A percentile compares a stretch with the other conserved stretches of the same genome.
phyloP scores from a whole-genome alignment of 2,329 filamentous ascomycete species.

The Emmonsia crescens region DNA sequence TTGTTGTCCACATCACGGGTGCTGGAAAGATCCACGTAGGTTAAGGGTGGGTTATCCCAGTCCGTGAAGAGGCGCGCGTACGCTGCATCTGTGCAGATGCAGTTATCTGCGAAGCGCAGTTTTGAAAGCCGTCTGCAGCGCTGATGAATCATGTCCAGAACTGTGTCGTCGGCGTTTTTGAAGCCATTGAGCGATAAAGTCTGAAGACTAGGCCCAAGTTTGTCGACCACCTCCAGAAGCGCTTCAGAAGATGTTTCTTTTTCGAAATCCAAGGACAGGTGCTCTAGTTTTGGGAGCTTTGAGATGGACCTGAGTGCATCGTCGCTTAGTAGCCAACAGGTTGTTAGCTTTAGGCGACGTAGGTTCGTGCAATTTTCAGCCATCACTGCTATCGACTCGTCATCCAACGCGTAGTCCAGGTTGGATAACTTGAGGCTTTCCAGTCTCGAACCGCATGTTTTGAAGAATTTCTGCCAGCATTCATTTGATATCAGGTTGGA shows the following conservation, averaged over 20 bases:
- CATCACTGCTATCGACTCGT: slow-evolving; percentile 56
- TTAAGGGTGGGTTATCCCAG: slow-evolving; percentile 65
- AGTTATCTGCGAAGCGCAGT: slow-evolving; percentile 70
- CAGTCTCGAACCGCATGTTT: slow-evolving; percentile 53
- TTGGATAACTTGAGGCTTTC: slow-evolving; percentile 67
- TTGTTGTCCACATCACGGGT: slow-evolving; percentile 66
- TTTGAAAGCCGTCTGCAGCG: slow-evolving; percentile 60
- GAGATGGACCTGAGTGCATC: slow-evolving; percentile 56
- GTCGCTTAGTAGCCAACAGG: slow-evolving; percentile 64
- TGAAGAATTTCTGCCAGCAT: slow-evolving; percentile 62
- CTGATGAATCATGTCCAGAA: slow-evolving; percentile 60
- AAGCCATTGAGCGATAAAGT: slow-evolving; percentile 70
- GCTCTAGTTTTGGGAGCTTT: slow-evolving; percentile 52
- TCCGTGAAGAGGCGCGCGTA: slow-evolving; percentile 61
- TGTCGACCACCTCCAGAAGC: slow-evolving; percentile 51
- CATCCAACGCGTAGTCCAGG: slow-evolving; percentile 70
- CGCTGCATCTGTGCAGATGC: slow-evolving; percentile 61
- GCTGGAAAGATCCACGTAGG: slow-evolving; percentile 62
- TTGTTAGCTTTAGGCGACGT: slow-evolving; percentile 64
- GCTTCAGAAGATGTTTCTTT: slow-evolving; percentile 44
- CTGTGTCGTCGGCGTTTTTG: slow-evolving; percentile 52
- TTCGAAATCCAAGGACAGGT: slow-evolving; percentile 62
- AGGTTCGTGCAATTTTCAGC: slow-evolving; percentile 56
- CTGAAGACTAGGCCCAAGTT: slow-evolving; percentile 54
- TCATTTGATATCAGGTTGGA: slow-evolving; percentile 71